A percentile compares a stretch with the other conserved stretches of the same genome.
Evolutionary conservation across 2,329 filamentous ascomycete genomes (phyloP).

Genomic region (Claviceps capensis): DNA sequence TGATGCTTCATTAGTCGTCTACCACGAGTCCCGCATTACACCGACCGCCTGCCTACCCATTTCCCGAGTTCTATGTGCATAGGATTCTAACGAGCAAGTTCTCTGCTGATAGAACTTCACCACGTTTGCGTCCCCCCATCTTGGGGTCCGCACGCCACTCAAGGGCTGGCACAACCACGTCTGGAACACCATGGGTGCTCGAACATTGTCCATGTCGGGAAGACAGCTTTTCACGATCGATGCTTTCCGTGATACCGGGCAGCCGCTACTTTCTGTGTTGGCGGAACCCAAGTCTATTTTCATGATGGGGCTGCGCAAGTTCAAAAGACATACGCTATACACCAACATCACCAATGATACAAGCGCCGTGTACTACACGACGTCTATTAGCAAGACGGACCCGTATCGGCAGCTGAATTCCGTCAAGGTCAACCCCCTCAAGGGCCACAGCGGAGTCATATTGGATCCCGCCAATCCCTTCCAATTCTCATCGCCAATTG

Average conservation of each 20-base stretch:
- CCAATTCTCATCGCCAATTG: slow-evolving; percentile 30
- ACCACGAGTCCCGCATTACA: background rate
- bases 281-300: slow-evolving; percentile 80
- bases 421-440: slow-evolving; percentile 58
- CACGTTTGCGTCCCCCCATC: slow-evolving; percentile 76
- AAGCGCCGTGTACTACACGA: slow-evolving; percentile 72
- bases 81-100: background rate
- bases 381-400: slow-evolving; percentile 61
- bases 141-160: slow-evolving; percentile 59
- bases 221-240: slow-evolving; percentile 81
- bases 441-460: slow-evolving; percentile 62
- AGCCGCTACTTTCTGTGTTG: slow-evolving; percentile 65
- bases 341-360: slow-evolving; percentile 79
- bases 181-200: slow-evolving; percentile 75
- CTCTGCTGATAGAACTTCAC: slow-evolving; percentile 57
- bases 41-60: background rate
- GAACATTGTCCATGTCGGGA: slow-evolving; percentile 70
- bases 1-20: background rate
- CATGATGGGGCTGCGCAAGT: slow-evolving; percentile 61
- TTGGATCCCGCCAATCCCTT: slow-evolving; percentile 55
- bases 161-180: slow-evolving; percentile 51
- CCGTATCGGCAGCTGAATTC: slow-evolving; percentile 57
- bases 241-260: slow-evolving; percentile 68
- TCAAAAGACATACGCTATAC: slow-evolving; percentile 67
- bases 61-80: background rate